phyloP scores from a whole-genome alignment of 192 early-diverging fungal species.

The Kickxella alabastrina region DNA sequence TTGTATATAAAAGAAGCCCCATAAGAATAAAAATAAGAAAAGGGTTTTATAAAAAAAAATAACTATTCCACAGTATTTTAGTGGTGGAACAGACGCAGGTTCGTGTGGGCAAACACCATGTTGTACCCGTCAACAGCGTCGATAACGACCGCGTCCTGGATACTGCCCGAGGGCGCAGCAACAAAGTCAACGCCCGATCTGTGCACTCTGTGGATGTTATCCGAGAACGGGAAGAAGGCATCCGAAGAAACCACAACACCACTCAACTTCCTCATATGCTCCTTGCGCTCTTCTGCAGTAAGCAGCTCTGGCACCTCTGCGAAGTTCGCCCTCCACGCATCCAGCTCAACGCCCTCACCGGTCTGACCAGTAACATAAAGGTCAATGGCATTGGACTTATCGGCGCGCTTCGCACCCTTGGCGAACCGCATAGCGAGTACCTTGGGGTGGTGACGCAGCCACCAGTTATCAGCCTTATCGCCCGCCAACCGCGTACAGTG shows the following conservation, averaged over 20 bases:
- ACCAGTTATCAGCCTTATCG: slow-evolving; percentile 99
- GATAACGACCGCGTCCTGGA: slow-evolving; percentile 84
- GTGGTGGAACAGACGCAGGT: slow-evolving; percentile 94
- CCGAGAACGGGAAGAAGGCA: slow-evolving; percentile 99
- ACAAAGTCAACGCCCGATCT: slow-evolving; percentile 83
- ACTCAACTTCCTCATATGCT: slow-evolving; percentile 63
- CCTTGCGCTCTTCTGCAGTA: slow-evolving; percentile 73
- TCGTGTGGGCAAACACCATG: slow-evolving; percentile 85
- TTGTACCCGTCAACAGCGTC: slow-evolving; percentile 73
- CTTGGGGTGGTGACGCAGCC: slow-evolving; percentile 94
- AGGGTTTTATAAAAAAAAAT: too few relatives aligned
- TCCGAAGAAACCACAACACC: slow-evolving; percentile 89
- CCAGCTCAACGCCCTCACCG: slow-evolving; percentile 59
- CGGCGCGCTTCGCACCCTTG: slow-evolving; percentile 83
- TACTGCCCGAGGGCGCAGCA: slow-evolving; percentile 88
- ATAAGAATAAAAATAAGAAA: too few relatives aligned
- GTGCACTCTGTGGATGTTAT: slow-evolving; percentile 85
- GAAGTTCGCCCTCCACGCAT: slow-evolving; percentile 82
- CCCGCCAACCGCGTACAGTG: slow-evolving; percentile 98
- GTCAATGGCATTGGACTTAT: slow-evolving; percentile 97
- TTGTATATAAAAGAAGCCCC: too few relatives aligned
- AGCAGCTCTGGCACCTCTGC: slow-evolving; percentile 72
- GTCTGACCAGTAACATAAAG: slow-evolving; percentile 88
- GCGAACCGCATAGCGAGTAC: slow-evolving; percentile 88
- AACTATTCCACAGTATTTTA: too few relatives aligned